A percentile compares a stretch with the other conserved stretches of the same genome.
Evolutionary conservation across 805 yeast species (phyloP).

Genomic region (Teunomyces funiuensis): DNA sequence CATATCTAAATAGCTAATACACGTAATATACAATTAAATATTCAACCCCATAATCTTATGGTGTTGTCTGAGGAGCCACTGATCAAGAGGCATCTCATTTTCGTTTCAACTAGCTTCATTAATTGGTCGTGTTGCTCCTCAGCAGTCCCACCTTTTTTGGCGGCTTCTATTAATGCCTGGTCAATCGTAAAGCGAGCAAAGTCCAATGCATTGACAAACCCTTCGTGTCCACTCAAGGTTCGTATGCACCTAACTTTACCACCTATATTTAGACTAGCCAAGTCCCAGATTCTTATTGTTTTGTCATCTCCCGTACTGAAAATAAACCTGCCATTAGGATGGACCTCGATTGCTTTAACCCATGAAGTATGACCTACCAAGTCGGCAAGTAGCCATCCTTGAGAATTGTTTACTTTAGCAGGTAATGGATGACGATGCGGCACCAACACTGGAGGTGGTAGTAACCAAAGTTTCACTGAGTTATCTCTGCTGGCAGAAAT

Average conservation of each 20-base stretch:
- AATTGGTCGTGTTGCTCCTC: constrained; percentile 25
- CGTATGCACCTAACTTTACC: constrained; percentile 46
- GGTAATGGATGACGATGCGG: constrained; percentile 60
- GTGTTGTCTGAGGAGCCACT: constrained; percentile 64
- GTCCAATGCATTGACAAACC: constrained; percentile 64
- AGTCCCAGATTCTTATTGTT: constrained; percentile 75
- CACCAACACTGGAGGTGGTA: constrained; percentile 63
- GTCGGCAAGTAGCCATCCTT: constrained; percentile 57
- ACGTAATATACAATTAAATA: constrained; percentile 1
- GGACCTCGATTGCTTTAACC: constrained; percentile 70
- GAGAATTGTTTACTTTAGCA: constrained; percentile 48
- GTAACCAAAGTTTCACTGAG: constrained; percentile 68
- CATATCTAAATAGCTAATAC: constrained; percentile 2
- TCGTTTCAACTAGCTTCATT: constrained; percentile 35
- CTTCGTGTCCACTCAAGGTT: constrained; percentile 64
- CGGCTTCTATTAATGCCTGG: constrained; percentile 7
- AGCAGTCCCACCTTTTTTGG: constrained; percentile 8
- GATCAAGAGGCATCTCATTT: constrained; percentile 61
- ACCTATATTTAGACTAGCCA: constrained; percentile 39
- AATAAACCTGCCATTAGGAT: constrained; percentile 72
- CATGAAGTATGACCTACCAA: constrained; percentile 81
- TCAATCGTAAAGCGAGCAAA: constrained; percentile 47
- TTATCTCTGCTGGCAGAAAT: constrained; percentile 82
- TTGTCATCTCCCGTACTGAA: constrained; percentile 80
- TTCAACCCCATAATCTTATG: constrained; percentile 54